These are phyloP conservation scores for Rutstroemia sp. DNA, from an alignment of 2,329 filamentous ascomycete species.

Conservation along the genomic window DNA sequence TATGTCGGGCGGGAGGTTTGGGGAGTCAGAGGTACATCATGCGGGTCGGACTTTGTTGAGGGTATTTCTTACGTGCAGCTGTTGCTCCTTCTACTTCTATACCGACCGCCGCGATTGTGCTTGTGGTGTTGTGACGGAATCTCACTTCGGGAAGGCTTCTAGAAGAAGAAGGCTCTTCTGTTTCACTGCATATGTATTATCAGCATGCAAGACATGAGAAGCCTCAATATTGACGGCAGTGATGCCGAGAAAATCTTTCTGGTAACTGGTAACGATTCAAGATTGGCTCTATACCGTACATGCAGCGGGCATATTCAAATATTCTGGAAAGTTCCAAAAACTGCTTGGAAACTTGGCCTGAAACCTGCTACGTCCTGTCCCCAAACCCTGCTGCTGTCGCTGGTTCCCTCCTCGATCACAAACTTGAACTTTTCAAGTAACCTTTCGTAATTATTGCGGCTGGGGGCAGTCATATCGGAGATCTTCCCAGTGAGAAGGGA, in stretches of 20 bases:
- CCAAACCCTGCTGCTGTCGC: background rate
- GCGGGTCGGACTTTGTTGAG: background rate
- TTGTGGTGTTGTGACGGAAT: background rate
- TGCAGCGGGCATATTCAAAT: background rate
- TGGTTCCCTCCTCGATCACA: background rate
- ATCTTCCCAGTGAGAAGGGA: background rate
- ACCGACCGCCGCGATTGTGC: background rate
- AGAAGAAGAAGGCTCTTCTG: constrained; percentile 2
- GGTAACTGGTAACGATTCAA: background rate
- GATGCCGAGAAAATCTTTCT: background rate
- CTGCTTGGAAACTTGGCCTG: background rate
- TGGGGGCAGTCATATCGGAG: background rate
- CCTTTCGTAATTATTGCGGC: background rate
- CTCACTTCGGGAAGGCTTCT: background rate
- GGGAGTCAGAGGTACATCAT: background rate
- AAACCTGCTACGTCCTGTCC: background rate
- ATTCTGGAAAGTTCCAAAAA: background rate
- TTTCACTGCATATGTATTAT: constrained; percentile 6
- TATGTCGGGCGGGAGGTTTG: too few relatives aligned
- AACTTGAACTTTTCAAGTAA: background rate
- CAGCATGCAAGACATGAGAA: background rate
- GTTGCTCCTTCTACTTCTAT: background rate
- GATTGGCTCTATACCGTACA: background rate
- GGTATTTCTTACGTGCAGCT: background rate
- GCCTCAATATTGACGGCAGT: background rate